A percentile compares a stretch with the other conserved stretches of the same genome.
Evolutionary conservation across 208 protist species (phyloP).

Genomic region (Leishmania mexicana): DNA sequence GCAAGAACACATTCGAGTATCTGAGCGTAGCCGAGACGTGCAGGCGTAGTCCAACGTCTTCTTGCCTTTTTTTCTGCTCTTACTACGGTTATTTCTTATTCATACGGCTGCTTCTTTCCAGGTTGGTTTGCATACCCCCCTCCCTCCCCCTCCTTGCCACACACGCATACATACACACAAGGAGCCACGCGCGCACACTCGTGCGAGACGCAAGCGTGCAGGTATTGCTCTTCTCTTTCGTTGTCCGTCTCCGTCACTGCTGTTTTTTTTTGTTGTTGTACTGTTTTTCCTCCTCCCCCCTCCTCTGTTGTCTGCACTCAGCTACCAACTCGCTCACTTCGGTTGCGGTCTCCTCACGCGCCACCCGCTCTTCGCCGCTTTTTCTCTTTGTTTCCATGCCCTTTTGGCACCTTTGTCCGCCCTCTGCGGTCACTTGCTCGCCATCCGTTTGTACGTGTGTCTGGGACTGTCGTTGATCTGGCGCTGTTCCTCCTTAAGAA

Average conservation of each 20-base stretch:
- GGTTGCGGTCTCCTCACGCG: too few species aligned
- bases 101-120: too few species aligned
- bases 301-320: background rate
- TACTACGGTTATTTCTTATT: background rate
- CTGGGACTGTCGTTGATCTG: background rate
- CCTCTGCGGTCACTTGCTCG: background rate
- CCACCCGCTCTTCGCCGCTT: background rate
- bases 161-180: slow-evolving; percentile 4
- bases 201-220: background rate
- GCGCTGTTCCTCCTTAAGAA: slow-evolving; percentile 2
- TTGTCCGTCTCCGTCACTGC: background rate
- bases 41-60: background rate
- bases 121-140: too few species aligned
- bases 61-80: background rate
- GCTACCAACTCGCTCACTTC: background rate
- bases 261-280: background rate
- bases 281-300: background rate
- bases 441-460: background rate
- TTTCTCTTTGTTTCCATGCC: background rate
- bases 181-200: background rate
- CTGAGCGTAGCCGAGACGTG: background rate
- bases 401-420: background rate
- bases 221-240: background rate
- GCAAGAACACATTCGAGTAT: background rate
- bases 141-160: background rate